Conservation (phyloP, 1,139 yeast genomes). For the Magnusiomyces tetraspermus region DNA sequence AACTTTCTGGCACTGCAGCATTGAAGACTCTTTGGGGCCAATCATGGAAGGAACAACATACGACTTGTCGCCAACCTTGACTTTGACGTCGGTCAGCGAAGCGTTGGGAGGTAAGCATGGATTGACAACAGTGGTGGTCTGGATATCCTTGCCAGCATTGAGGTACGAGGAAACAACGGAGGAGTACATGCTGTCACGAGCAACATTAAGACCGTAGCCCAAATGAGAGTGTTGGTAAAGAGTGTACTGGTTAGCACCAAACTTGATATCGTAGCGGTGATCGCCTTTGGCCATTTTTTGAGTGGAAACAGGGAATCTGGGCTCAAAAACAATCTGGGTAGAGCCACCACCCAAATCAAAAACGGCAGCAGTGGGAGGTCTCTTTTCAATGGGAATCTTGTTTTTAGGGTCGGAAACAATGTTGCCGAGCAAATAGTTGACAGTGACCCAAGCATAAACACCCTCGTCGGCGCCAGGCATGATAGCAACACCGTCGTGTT, state of each 20-base stretch:
- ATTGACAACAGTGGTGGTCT: slow-evolving; percentile 30
- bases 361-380: slow-evolving; percentile 72
- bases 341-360: slow-evolving; percentile 95
- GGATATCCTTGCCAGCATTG: slow-evolving; percentile 10
- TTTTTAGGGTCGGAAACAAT: slow-evolving; percentile 48
- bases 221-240: slow-evolving; percentile 84
- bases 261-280: slow-evolving; percentile 64
- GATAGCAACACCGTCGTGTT: slow-evolving; percentile 70
- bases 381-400: slow-evolving; percentile 33
- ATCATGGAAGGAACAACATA: slow-evolving; percentile 46
- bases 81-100: slow-evolving; percentile 37
- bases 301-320: slow-evolving; percentile 40
- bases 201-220: slow-evolving; percentile 89
- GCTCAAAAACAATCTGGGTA: slow-evolving; percentile 94
- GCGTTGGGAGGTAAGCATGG: slow-evolving; percentile 78
- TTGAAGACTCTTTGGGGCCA: slow-evolving; percentile 51
- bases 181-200: slow-evolving; percentile 72
- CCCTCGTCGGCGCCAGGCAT: slow-evolving; percentile 94
- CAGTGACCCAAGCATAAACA: slow-evolving; percentile 91
- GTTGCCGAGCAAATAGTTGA: slow-evolving; percentile 77
- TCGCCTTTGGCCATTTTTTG: slow-evolving; percentile 73
- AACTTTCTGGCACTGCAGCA: slow-evolving; percentile 65
- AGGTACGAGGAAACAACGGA: slow-evolving; percentile 16
- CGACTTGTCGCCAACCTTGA: slow-evolving; percentile 13
- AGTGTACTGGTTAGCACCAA: slow-evolving; percentile 63